Evolutionary conservation across 2,329 filamentous ascomycete species (phyloP).

Genomic region (Curvularia lunata): DNA sequence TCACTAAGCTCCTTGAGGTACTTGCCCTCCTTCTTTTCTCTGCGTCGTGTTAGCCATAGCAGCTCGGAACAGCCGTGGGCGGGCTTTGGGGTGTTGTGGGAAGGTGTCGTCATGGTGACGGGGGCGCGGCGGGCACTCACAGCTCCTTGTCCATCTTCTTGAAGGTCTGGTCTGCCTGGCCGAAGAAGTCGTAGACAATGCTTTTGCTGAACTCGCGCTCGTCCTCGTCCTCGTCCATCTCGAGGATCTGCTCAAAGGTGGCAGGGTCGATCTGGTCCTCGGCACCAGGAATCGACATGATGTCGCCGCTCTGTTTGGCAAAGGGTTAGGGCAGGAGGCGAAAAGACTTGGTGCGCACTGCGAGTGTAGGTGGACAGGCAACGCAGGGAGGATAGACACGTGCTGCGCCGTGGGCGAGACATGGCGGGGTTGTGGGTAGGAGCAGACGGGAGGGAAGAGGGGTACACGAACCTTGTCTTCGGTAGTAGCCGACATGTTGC

Average conservation of each 20-base stretch:
- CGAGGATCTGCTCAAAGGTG: slow-evolving; percentile 94
- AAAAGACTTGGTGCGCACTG: slow-evolving; percentile 6
- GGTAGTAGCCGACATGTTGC: slow-evolving; percentile 45
- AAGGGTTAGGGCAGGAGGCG: slow-evolving; percentile 10
- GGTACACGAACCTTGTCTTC: slow-evolving; percentile 49
- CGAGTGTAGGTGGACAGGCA: neutral
- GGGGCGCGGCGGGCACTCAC: slow-evolving; percentile 63
- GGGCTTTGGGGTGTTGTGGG: neutral
- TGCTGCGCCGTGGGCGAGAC: slow-evolving; percentile 16
- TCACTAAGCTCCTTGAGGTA: slow-evolving; percentile 73
- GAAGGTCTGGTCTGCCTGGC: slow-evolving; percentile 88
- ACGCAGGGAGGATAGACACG: slow-evolving; percentile 4
- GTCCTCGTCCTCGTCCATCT: slow-evolving; percentile 93
- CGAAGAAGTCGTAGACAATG: slow-evolving; percentile 91
- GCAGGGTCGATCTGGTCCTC: slow-evolving; percentile 76
- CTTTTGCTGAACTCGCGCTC: slow-evolving; percentile 86
- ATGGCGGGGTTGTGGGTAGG: slow-evolving; percentile 20
- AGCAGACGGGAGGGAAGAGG: slow-evolving; percentile 30
- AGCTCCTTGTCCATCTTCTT: slow-evolving; percentile 79
- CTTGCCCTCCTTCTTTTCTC: slow-evolving; percentile 63
- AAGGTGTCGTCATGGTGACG: slow-evolving; percentile 1
- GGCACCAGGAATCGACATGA: slow-evolving; percentile 63
- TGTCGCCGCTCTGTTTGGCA: slow-evolving; percentile 38
- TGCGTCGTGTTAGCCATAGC: slow-evolving; percentile 49
- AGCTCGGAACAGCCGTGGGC: neutral